phyloP scores from a whole-genome alignment of 2,329 filamentous ascomycete genomes.

The Thelonectria discophora region DNA sequence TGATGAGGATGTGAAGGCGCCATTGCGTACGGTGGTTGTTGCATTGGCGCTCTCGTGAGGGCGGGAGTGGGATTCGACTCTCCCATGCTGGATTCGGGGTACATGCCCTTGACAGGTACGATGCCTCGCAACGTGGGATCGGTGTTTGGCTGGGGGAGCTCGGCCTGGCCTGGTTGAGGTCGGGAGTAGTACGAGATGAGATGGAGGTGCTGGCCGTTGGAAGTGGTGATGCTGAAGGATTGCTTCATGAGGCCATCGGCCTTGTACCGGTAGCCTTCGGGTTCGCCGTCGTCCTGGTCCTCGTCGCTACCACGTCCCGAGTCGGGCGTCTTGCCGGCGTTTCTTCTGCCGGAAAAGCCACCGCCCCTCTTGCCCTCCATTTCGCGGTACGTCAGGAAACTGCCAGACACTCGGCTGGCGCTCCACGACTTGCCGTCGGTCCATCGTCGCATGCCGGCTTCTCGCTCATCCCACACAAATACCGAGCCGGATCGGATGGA shows the following conservation, averaged over 20 bases:
- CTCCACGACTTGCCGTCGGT: slow-evolving; percentile 99
- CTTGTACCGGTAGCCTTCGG: slow-evolving; percentile 94
- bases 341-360: slow-evolving; percentile 69
- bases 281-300: slow-evolving; percentile 83
- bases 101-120: slow-evolving; percentile 90
- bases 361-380: slow-evolving; percentile 98
- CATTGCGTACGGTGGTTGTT: slow-evolving; percentile 51
- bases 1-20: slow-evolving; percentile 47
- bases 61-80: slow-evolving; percentile 83
- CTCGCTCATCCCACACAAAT: slow-evolving; percentile 99
- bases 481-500: slow-evolving; percentile 96
- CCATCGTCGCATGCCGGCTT: slow-evolving; percentile 98
- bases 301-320: slow-evolving; percentile 84
- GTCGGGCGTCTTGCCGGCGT: slow-evolving; percentile 81
- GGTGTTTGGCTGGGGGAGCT: slow-evolving; percentile 81
- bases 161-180: slow-evolving; percentile 75
- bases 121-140: slow-evolving; percentile 85
- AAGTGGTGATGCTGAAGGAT: slow-evolving; percentile 98
- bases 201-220: slow-evolving; percentile 87
- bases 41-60: slow-evolving; percentile 79
- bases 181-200: slow-evolving; percentile 97
- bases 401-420: slow-evolving; percentile 94
- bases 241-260: slow-evolving; percentile 99
- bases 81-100: slow-evolving; percentile 93
- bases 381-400: slow-evolving; percentile 95